Percentiles rank a stretch among this genome's conserved stretches.
Conservation (phyloP, 169 alveolate species). For the Plasmodium coatneyi region DNA sequence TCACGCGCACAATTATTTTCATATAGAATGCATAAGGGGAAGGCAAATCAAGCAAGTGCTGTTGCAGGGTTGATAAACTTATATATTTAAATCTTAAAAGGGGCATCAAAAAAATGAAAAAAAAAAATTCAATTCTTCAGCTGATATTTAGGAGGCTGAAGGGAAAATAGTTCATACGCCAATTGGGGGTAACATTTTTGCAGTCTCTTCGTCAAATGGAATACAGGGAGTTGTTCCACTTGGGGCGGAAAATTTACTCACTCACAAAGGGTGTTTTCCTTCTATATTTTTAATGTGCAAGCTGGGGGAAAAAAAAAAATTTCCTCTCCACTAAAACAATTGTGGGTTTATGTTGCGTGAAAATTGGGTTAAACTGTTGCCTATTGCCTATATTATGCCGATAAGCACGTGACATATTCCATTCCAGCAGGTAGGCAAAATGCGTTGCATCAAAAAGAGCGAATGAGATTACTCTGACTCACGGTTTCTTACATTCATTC, state of each 20-base stretch:
- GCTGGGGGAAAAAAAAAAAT: neutral
- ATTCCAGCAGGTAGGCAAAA: neutral
- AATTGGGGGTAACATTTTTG: neutral
- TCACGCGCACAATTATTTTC: neutral
- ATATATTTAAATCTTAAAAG: neutral
- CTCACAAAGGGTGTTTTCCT: neutral
- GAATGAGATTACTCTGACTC: neutral
- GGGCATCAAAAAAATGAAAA: neutral
- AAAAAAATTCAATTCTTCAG: neutral
- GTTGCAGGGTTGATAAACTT: neutral
- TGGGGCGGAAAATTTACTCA: neutral
- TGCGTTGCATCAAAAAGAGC: neutral
- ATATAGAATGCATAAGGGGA: neutral
- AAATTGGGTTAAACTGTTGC: neutral
- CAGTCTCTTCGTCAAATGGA: neutral
- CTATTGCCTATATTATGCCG: neutral
- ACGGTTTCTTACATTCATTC: neutral
- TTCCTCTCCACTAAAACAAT: neutral
- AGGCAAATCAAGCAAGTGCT: neutral
- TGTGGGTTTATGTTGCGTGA: neutral
- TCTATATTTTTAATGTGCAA: neutral
- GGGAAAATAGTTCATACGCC: neutral
- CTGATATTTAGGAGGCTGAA: neutral
- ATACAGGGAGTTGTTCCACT: neutral
- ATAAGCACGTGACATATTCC: neutral